Base-by-base conservation (phyloP, 148 eudicot genomes). In the Rhododendron mucronatum region DNA sequence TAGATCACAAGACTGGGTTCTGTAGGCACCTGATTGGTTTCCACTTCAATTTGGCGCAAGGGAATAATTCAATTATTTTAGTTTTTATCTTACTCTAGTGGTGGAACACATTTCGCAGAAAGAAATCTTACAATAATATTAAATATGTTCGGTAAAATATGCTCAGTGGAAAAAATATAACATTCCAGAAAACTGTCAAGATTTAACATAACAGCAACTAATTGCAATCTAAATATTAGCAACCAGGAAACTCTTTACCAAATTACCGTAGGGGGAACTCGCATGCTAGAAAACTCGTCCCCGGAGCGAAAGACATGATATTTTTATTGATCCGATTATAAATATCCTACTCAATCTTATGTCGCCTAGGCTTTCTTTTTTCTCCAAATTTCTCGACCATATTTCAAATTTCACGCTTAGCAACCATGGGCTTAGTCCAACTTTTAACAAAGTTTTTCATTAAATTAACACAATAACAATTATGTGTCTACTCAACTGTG, bases 401-500 rank as follows among this genome's bases (percentile, higher is more conserved):
- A 10, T 75, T 75, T 30, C 76, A 71, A 8, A 35, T 71, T 28
- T 37, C 79, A 75, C 12, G 12, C 26, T 75, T 75, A 7, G 48
- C 45, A 75, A 16, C 79, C 13, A 39, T 16, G 13, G 47, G 47
- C n/a, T 16, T 15, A 75, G 47, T 21, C 53, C 63, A 48, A 55
- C 47, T 53, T 84, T 20, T 2, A 84, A 20, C 28, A 73, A 33
- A 47, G 59, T 37, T 83, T 37, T 83, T 45, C 59, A 86, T 23
- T 53, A 71, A 33, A 48, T 30, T 20, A 35, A 30, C 13, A 23
- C 44, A 35, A 13, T 30, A 67, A 23, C 15, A 20, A 1, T 44
- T 51, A 48, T 33, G 55, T 18, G 30, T 83, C 45, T 18, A 91
- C 94, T 89, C 88, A 92, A 91, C 94, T 90, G 84, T 88, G 87